Base-by-base conservation (phyloP, 2,329 filamentous ascomycete genomes). In the Furcasterigmium furcatum region DNA sequence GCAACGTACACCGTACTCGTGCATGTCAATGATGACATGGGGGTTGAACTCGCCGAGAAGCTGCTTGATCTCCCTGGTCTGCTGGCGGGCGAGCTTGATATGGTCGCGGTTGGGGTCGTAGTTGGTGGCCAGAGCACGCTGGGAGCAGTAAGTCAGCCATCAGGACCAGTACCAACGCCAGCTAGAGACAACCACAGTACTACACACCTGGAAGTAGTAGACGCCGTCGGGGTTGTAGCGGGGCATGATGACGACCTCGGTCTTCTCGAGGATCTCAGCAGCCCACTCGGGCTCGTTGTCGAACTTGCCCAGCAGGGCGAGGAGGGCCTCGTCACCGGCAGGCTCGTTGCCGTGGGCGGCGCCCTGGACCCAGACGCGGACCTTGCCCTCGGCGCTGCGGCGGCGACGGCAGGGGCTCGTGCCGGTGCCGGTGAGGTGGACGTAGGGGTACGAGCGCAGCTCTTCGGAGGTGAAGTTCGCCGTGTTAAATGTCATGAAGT, bases 211-310 rank as follows among this genome's bases (percentile, higher is more conserved):
- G 48, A 64, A 64, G 46, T 64, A 64, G 18, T 51, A 60, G 2
- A 62, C 57, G 2, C 62, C 62, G n/a, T 64, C 62, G 0, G 61
- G 59, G 22, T 64, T 64, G 20, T 64, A 64, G 1, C 62, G 54
- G 0, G 60, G 62, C 8, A 64, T 35, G 13, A 64, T 39, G 9
- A 65, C 43, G 1, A 65, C 54, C 5, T 64, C 62, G 1, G 58
- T 45, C 4, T 59, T 55, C 16, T 56, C 46, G 1, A 64, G 57
- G 0, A 65, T 36, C 5, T 50, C 53, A 0, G 49, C 32, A 1
- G 62, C 60, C 62, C 62, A 65, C 12, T 56, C 52, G 0, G 54
- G 43, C 2, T 64, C 51, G 18, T 51, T 54, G 21, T 62, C 54
- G 10, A 64, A 56, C 10, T 60, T 60, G 6, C 60, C 62, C 0